Conservation (phyloP, 768 basidiomycete genomes). For the Galerina marginata region DNA sequence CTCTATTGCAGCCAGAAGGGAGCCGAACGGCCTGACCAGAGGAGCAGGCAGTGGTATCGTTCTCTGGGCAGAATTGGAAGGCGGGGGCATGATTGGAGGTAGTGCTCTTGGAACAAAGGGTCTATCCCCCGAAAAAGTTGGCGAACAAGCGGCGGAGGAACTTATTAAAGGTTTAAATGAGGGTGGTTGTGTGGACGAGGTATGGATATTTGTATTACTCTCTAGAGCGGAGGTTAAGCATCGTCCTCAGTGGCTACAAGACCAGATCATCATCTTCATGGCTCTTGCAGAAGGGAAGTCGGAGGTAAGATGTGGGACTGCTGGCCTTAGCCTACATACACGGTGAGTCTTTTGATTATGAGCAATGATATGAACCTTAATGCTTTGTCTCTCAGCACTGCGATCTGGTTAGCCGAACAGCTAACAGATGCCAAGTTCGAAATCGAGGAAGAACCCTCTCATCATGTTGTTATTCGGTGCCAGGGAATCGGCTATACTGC, state of each 20-base stretch:
- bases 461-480: slow-evolving; percentile 57
- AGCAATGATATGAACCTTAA: not conserved
- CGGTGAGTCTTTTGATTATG: slow-evolving; percentile 46
- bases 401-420: slow-evolving; percentile 75
- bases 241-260: slow-evolving; percentile 52
- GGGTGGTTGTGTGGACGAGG: slow-evolving; percentile 82
- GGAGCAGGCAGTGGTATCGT: slow-evolving; percentile 77
- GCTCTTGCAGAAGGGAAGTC: slow-evolving; percentile 73
- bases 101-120: slow-evolving; percentile 67
- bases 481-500: slow-evolving; percentile 66
- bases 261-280: slow-evolving; percentile 81
- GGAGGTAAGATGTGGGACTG: slow-evolving; percentile 54
- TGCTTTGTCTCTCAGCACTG: slow-evolving; percentile 46
- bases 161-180: slow-evolving; percentile 60
- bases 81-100: slow-evolving; percentile 71
- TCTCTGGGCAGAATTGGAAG: slow-evolving; percentile 75
- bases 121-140: slow-evolving; percentile 50
- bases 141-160: slow-evolving; percentile 64
- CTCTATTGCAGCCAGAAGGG: slow-evolving; percentile 44
- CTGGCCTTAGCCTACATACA: slow-evolving; percentile 72
- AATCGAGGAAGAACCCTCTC: slow-evolving; percentile 47
- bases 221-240: not conserved
- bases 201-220: slow-evolving; percentile 21
- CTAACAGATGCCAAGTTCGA: slow-evolving; percentile 72
- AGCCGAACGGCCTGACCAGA: slow-evolving; percentile 48